Evolutionary conservation across 345 rosid species (phyloP).

Genomic region (Eucalyptus erythrocorys): DNA sequence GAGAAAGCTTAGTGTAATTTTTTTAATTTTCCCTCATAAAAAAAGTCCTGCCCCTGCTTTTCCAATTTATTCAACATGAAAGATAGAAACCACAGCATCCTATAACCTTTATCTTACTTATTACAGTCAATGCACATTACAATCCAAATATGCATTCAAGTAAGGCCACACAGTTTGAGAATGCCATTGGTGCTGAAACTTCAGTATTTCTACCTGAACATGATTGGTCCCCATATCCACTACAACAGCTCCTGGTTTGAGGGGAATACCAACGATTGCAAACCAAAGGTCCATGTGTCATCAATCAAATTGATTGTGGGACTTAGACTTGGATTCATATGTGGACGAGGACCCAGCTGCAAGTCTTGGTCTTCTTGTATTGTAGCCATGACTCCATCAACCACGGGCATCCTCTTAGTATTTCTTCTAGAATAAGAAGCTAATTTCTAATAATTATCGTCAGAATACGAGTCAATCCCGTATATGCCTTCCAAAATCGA

Average conservation of each 20-base stretch:
- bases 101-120: not conserved
- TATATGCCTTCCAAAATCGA: no score
- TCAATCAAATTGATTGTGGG: no score
- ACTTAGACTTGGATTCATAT: no score
- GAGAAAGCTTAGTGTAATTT: not conserved
- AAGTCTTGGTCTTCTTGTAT: no score
- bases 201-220: slow-evolving; percentile 1
- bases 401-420: no score
- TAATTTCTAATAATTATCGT: no score
- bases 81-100: not conserved
- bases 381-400: no score
- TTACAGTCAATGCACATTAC: not conserved
- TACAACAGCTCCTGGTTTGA: slow-evolving; percentile 15
- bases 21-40: not conserved
- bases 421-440: no score
- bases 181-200: not conserved
- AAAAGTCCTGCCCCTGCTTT: not conserved
- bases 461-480: no score
- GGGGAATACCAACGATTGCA: no score
- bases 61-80: not conserved
- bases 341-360: no score
- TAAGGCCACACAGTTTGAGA: not conserved
- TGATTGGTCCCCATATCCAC: slow-evolving; percentile 14
- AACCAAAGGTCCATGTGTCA: no score
- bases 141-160: not conserved